These are phyloP conservation scores for Aegle marmelos DNA, from an alignment of 345 rosid species.

Conservation along the genomic window DNA sequence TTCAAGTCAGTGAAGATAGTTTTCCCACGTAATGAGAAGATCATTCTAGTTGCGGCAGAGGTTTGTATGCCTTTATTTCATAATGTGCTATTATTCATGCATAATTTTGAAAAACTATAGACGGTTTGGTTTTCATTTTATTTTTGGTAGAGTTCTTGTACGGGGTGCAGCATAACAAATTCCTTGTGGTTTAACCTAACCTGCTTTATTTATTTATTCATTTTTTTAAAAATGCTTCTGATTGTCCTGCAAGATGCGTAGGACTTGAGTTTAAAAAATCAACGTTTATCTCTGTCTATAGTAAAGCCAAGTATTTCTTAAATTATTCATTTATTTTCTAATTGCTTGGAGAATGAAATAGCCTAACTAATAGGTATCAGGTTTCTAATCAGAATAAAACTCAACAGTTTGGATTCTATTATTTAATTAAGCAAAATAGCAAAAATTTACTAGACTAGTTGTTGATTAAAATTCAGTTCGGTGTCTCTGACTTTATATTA, in stretches of 20 bases:
- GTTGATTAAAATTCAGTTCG: not conserved
- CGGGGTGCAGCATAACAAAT: not conserved
- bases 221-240: not conserved
- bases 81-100: not conserved
- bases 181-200: not conserved
- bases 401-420: not conserved
- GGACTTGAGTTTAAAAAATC: not conserved
- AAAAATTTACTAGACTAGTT: not conserved
- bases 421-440: not conserved
- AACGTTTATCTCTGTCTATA: not conserved
- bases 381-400: not conserved
- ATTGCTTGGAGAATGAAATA: not conserved
- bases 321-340: not conserved
- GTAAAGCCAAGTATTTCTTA: not conserved
- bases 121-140: not conserved
- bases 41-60: constrained; percentile 47
- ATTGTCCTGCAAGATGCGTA: not conserved
- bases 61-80: constrained; percentile 37
- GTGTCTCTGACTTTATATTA: not conserved
- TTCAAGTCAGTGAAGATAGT: constrained; percentile 50
- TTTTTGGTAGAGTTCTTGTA: not conserved
- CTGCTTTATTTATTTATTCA: not conserved
- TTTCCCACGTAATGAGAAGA: constrained; percentile 48
- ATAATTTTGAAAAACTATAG: not conserved
- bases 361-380: not conserved